A percentile compares a stretch with the other conserved stretches of the same genome.
Evolutionary conservation across 2,329 filamentous ascomycete genomes (phyloP).

Genomic region (Hypoxylon sp.): DNA sequence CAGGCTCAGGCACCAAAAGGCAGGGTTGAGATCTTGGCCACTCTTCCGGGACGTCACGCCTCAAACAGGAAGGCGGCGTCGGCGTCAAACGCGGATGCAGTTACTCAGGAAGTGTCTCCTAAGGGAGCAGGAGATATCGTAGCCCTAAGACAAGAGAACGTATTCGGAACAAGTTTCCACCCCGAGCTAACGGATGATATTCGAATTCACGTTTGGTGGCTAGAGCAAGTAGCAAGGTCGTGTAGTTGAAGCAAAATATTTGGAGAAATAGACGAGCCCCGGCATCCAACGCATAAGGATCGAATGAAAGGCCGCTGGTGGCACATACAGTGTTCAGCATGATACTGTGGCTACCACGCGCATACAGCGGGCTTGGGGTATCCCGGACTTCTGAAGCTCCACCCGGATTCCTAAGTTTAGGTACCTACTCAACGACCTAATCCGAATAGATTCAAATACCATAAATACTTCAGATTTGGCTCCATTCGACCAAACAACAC

Average conservation of each 20-base stretch:
- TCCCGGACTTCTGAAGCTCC: no score
- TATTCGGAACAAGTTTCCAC: slow-evolving; percentile 95
- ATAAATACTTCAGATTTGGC: not conserved
- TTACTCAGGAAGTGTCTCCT: slow-evolving; percentile 44
- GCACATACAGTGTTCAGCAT: not conserved
- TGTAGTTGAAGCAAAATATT: slow-evolving; percentile 48
- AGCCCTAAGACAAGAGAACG: slow-evolving; percentile 89
- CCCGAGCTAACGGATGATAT: slow-evolving; percentile 91
- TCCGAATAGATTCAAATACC: not conserved
- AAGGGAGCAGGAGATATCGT: slow-evolving; percentile 80
- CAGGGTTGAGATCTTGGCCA: slow-evolving; percentile 65
- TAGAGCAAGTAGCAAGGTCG: slow-evolving; percentile 71
- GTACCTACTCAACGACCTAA: not conserved
- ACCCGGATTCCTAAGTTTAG: not conserved
- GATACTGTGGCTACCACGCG: not conserved
- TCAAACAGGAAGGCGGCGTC: slow-evolving; percentile 56
- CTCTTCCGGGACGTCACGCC: slow-evolving; percentile 59
- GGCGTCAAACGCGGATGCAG: slow-evolving; percentile 50
- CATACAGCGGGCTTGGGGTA: no score
- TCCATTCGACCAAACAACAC: not conserved
- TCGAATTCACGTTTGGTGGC: slow-evolving; percentile 94
- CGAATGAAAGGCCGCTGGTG: not conserved
- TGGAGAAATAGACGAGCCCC: not conserved
- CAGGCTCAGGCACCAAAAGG: slow-evolving; percentile 38
- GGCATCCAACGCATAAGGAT: not conserved